These are phyloP conservation scores for Dictyostelium capitatum DNA, from an alignment of 78 protist genomes.

Conservation along the genomic window DNA sequence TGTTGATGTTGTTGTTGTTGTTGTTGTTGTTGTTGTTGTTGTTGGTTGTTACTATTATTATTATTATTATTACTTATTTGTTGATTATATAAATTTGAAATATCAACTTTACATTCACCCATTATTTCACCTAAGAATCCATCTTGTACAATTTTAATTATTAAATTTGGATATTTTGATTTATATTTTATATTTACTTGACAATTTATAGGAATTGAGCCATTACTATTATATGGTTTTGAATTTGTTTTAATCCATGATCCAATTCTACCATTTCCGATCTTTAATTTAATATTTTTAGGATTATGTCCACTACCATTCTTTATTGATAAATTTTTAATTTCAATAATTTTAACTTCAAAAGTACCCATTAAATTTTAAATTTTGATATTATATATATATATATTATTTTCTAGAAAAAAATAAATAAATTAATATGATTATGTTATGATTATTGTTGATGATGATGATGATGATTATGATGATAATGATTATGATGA, in stretches of 20 bases:
- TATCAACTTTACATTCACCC: constrained; percentile 56
- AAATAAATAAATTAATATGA: background rate
- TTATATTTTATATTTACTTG: constrained; percentile 22
- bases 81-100: constrained; percentile 11
- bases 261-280: constrained; percentile 66
- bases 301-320: constrained; percentile 27
- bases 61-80: background rate
- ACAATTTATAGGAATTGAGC: constrained; percentile 16
- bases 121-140: constrained; percentile 42
- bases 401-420: background rate
- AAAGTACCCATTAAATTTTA: constrained; percentile 6
- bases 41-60: no score
- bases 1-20: background rate
- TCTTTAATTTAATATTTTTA: constrained; percentile 40
- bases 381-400: no score
- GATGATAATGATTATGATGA: no score
- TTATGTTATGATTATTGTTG: no score
- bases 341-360: constrained; percentile 27
- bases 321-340: constrained; percentile 12
- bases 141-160: constrained; percentile 43
- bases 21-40: background rate
- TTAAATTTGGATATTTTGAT: constrained; percentile 37
- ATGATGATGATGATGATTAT: no score
- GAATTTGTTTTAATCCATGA: constrained; percentile 56
- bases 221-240: background rate